These are phyloP conservation scores for Chenopodium formosanum DNA, from an alignment of 148 eudicot species.

Conservation along the genomic window DNA sequence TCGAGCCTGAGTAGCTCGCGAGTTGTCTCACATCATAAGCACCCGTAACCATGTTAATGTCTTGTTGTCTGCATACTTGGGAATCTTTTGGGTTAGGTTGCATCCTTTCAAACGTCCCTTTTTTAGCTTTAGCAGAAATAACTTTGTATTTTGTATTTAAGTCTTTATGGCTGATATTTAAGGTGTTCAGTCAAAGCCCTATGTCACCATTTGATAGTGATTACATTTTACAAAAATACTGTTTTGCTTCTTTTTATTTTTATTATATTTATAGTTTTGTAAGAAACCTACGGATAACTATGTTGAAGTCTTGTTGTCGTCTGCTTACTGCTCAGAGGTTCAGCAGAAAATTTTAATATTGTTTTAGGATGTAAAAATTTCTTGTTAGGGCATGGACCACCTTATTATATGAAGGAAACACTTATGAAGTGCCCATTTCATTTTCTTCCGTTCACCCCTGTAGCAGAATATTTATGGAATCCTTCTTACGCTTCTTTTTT, in stretches of 20 bases:
- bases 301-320: neutral
- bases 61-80: constrained; percentile 35
- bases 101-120: constrained; percentile 16
- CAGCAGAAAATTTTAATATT: neutral
- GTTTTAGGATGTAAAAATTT: neutral
- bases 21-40: too few relatives aligned
- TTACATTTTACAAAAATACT: too few relatives aligned
- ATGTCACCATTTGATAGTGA: neutral
- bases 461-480: neutral
- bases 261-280: too few relatives aligned
- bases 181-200: neutral
- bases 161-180: neutral
- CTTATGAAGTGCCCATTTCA: neutral
- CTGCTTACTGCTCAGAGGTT: neutral
- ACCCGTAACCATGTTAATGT: too few relatives aligned
- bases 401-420: neutral
- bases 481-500: neutral
- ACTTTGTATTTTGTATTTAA: neutral
- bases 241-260: too few relatives aligned
- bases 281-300: too few relatives aligned
- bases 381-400: neutral
- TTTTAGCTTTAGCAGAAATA: neutral
- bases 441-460: neutral
- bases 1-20: too few relatives aligned
- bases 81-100: constrained; percentile 93